Evolutionary conservation across 495 filamentous ascomycete species (phyloP).

Genomic region (Neurospora sp.): DNA sequence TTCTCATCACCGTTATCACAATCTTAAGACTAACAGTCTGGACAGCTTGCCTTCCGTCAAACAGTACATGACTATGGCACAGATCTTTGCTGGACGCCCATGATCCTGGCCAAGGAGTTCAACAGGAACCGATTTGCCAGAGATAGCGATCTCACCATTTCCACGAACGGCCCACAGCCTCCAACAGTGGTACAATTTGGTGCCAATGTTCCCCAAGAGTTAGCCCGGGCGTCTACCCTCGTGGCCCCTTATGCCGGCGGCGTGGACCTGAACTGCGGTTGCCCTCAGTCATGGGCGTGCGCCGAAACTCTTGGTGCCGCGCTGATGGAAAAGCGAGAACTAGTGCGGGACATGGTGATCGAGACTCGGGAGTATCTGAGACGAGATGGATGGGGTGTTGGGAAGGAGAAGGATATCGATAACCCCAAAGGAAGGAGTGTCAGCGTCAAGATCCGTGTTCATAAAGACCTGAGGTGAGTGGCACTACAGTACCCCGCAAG

Average conservation of each 20-base stretch:
- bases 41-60: constrained; percentile 51
- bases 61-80: constrained; percentile 48
- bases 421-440: constrained; percentile 33
- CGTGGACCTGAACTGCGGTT: constrained; percentile 60
- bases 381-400: constrained; percentile 35
- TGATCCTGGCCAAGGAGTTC: constrained; percentile 65
- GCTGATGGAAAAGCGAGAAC: constrained; percentile 48
- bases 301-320: constrained; percentile 50
- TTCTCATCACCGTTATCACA: not conserved
- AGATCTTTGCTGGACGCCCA: constrained; percentile 58
- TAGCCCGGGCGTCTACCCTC: constrained; percentile 49
- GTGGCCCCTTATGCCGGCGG: constrained; percentile 49
- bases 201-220: constrained; percentile 42
- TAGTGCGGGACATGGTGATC: constrained; percentile 50
- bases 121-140: constrained; percentile 47
- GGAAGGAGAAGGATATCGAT: constrained; percentile 21
- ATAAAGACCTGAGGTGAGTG: constrained; percentile 43
- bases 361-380: constrained; percentile 35
- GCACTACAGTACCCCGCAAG: not conserved
- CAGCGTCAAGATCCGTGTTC: constrained; percentile 57
- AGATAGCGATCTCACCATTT: constrained; percentile 41
- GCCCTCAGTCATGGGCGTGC: constrained; percentile 60
- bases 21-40: not conserved
- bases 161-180: constrained; percentile 32
- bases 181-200: constrained; percentile 58